Conservation (phyloP, 768 basidiomycete species). For the Lentinula sp. region DNA sequence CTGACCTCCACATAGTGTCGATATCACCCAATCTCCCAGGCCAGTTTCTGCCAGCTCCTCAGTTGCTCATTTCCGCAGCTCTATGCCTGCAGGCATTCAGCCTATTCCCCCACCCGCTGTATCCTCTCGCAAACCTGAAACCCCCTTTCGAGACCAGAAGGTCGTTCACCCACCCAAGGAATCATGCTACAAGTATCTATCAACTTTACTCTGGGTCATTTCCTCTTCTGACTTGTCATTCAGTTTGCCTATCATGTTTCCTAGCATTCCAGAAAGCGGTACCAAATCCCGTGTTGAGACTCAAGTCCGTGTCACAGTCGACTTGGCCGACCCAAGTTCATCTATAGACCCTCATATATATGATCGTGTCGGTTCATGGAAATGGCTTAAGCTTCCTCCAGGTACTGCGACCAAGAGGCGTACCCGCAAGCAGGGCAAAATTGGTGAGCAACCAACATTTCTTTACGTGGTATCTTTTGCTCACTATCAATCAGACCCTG, state of each 20-base stretch:
- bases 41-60: slow-evolving; percentile 16
- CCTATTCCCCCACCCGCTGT: slow-evolving; percentile 59
- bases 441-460: slow-evolving; percentile 42
- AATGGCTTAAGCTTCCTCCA: slow-evolving; percentile 75
- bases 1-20: slow-evolving; percentile 22
- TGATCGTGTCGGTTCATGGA: slow-evolving; percentile 85
- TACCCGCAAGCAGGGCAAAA: slow-evolving; percentile 78
- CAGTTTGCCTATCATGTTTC: slow-evolving; percentile 78
- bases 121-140: slow-evolving; percentile 48
- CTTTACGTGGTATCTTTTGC: slow-evolving; percentile 14
- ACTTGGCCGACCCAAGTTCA: slow-evolving; percentile 66
- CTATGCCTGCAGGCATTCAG: slow-evolving; percentile 29
- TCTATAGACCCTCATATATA: slow-evolving; percentile 59
- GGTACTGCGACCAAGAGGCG: slow-evolving; percentile 82
- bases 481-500: slow-evolving; percentile 45
- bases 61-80: slow-evolving; percentile 11
- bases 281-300: slow-evolving; percentile 95
- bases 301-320: slow-evolving; percentile 81
- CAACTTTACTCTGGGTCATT: slow-evolving; percentile 4
- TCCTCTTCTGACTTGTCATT: slow-evolving; percentile 9
- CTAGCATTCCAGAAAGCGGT: slow-evolving; percentile 75
- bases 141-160: slow-evolving; percentile 41
- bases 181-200: slow-evolving; percentile 66
- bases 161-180: slow-evolving; percentile 72
- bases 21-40: slow-evolving; percentile 25